Percentiles rank a stretch among this genome's conserved stretches.
phyloP scores from a whole-genome alignment of 148 eudicot species.

The Amaranthus cruentus region DNA sequence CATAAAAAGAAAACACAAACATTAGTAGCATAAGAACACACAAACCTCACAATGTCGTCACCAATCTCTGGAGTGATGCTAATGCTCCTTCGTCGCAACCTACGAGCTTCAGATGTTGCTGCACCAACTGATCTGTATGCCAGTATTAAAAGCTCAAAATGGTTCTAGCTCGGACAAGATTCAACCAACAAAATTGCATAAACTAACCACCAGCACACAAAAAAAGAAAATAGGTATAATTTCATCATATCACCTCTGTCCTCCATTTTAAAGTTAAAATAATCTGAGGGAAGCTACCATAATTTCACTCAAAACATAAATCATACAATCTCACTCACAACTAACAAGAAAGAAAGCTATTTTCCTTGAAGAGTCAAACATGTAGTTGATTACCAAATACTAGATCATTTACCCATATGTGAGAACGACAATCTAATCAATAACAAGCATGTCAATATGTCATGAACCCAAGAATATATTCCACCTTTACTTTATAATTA shows the following conservation, averaged over 20 bases:
- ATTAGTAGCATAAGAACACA: conserved; percentile 5
- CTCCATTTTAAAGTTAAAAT: background rate
- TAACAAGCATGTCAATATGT: no score
- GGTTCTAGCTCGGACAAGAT: background rate
- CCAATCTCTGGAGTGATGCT: conserved; percentile 99
- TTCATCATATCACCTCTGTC: background rate
- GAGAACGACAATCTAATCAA: background rate
- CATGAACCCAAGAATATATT: background rate
- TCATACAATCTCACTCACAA: background rate
- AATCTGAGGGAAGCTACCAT: background rate
- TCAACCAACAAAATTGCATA: background rate
- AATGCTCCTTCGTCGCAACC: conserved; percentile 85
- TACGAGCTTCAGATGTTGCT: conserved; percentile 59
- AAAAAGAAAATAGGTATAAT: background rate
- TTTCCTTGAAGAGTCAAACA: background rate
- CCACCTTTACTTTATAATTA: background rate
- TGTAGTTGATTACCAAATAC: background rate
- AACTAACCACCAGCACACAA: background rate
- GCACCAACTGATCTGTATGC: conserved; percentile 79
- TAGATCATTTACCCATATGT: background rate
- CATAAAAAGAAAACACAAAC: background rate
- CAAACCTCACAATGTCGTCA: conserved; percentile 94
- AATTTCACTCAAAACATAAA: background rate
- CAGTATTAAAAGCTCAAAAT: conserved; percentile 13
- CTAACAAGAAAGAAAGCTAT: background rate